These are phyloP conservation scores for Pseudognaphalium luteoalbum DNA, from an alignment of 129 eudicot genomes.

Conservation along the genomic window DNA sequence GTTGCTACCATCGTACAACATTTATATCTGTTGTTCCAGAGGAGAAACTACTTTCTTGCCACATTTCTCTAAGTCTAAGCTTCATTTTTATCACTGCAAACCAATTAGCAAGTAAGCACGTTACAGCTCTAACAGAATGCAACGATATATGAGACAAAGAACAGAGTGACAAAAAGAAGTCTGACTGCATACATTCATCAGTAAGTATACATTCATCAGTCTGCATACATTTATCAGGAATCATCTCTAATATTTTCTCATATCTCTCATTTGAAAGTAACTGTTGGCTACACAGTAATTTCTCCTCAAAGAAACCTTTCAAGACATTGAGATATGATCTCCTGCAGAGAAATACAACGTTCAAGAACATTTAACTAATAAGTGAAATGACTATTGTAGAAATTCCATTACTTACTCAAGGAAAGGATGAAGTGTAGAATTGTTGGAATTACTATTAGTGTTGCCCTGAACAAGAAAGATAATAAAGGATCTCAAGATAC, in stretches of 20 bases:
- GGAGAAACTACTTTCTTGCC: conserved; percentile 70
- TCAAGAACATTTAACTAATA: neutral
- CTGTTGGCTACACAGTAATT: conserved; percentile 60
- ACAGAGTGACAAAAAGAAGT: neutral
- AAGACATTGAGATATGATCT: conserved; percentile 75
- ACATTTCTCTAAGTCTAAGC: conserved; percentile 59
- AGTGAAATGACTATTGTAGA: neutral
- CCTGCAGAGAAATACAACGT: conserved; percentile 47
- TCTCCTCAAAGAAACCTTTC: conserved; percentile 64
- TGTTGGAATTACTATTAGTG: conserved; percentile 63
- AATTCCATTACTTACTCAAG: conserved; percentile 50
- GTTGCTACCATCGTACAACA: conserved; percentile 69
- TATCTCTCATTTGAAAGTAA: conserved; percentile 72
- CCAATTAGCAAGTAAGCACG: neutral
- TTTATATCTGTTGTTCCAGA: conserved; percentile 55
- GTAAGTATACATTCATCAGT: conserved; percentile 29
- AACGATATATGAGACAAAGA: neutral
- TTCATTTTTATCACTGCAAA: neutral
- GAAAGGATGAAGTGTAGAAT: conserved; percentile 69
- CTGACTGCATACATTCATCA: conserved; percentile 66
- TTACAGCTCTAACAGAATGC: neutral
- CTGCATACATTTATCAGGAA: conserved; percentile 80
- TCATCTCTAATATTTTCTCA: conserved; percentile 81
- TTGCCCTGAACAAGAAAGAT: conserved; percentile 50
- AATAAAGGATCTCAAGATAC: conserved; percentile 9